Percentiles rank a stretch among this genome's conserved stretches.
These are phyloP conservation scores for Lipomyces spencermartinsiae DNA, from an alignment of 805 yeast genomes.

Conservation along the genomic window DNA sequence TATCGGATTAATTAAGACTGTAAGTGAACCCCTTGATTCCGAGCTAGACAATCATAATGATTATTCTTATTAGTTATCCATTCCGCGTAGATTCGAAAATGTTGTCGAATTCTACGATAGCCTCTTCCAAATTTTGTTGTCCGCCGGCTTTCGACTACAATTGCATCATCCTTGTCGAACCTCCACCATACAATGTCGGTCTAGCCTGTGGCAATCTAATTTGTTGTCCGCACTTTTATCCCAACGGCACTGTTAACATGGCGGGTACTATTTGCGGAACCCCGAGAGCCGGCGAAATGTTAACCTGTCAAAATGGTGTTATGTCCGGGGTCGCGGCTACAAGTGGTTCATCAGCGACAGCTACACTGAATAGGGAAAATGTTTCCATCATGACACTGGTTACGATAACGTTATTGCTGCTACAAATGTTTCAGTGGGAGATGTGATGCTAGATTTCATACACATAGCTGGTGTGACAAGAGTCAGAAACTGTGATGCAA, in stretches of 20 bases:
- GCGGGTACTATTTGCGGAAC: neutral
- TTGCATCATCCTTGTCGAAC: constrained; percentile 2
- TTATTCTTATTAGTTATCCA: neutral
- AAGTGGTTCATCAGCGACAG: constrained; percentile 2
- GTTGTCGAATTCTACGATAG: neutral
- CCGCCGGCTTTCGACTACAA: neutral
- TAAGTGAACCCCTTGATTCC: neutral
- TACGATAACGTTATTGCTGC: constrained; percentile 4
- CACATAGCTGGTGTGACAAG: too few species aligned
- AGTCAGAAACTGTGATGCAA: too few species aligned
- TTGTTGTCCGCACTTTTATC: constrained; percentile 4
- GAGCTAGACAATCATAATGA: neutral
- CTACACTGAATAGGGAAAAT: neutral
- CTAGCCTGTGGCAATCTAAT: neutral
- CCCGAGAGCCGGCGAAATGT: neutral
- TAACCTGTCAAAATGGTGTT: neutral
- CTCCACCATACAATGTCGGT: constrained; percentile 1
- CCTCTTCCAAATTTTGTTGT: constrained; percentile 4
- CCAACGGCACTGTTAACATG: neutral
- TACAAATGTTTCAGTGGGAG: neutral
- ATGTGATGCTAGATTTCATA: neutral
- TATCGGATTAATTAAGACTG: neutral
- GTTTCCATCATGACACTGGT: neutral
- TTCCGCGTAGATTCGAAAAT: neutral
- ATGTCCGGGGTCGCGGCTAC: too few species aligned